Percentiles rank a stretch among this genome's conserved stretches.
Evolutionary conservation across 2,329 filamentous ascomycete species (phyloP).

Genomic region (Scytalidium lignicola): DNA sequence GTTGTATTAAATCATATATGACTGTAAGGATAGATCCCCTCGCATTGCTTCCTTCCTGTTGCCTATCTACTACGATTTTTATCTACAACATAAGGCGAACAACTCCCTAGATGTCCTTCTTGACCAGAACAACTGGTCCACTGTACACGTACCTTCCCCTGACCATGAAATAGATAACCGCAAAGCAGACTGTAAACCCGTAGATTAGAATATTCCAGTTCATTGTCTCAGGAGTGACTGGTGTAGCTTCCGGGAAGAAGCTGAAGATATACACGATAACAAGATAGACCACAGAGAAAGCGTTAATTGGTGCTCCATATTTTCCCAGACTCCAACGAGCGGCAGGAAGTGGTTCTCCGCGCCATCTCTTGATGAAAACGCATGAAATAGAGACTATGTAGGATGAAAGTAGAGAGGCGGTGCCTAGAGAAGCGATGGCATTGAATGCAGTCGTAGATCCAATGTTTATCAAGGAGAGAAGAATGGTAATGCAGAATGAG

Average conservation of each 20-base stretch:
- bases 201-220: conserved; percentile 33
- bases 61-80: too few relatives aligned
- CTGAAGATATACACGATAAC: conserved; percentile 40
- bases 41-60: too few relatives aligned
- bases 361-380: conserved; percentile 35
- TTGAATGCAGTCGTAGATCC: conserved; percentile 46
- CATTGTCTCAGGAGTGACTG: conserved; percentile 36
- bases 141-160: conserved; percentile 27
- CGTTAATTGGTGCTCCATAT: conserved; percentile 35
- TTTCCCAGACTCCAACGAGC: conserved; percentile 36
- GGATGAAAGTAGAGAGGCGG: conserved; percentile 41
- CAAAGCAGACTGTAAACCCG: conserved; percentile 10
- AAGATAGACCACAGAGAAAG: conserved; percentile 37
- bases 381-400: conserved; percentile 42
- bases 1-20: too few relatives aligned
- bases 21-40: too few relatives aligned
- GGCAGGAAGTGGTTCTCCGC: conserved; percentile 31
- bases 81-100: too few relatives aligned
- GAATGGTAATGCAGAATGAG: conserved; percentile 9
- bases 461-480: conserved; percentile 37
- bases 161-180: conserved; percentile 23
- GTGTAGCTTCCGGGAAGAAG: conserved; percentile 38
- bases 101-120: not conserved
- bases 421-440: conserved; percentile 43
- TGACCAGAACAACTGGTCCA: conserved; percentile 8